These are phyloP conservation scores for Cytospora paraplurivora DNA, from an alignment of 2,329 filamentous ascomycete species.

Conservation along the genomic window DNA sequence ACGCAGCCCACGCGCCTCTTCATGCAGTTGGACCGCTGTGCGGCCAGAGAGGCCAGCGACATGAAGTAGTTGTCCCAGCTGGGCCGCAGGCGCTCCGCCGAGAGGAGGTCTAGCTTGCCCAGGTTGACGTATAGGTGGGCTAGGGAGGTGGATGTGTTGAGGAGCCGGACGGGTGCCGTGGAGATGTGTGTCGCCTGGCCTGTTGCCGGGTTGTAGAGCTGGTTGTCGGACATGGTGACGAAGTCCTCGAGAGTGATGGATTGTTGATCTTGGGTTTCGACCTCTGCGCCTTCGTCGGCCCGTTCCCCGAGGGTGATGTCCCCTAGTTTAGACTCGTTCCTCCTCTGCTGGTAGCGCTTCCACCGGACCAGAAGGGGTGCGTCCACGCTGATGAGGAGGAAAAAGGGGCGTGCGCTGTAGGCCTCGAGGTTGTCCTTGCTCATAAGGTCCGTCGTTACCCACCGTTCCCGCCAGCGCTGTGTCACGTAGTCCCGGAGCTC, in stretches of 20 bases:
- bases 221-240: slow-evolving; percentile 63
- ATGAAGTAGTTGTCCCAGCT: slow-evolving; percentile 99
- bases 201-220: slow-evolving; percentile 68
- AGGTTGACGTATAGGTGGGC: slow-evolving; percentile 73
- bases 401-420: slow-evolving; percentile 81
- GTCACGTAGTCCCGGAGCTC: slow-evolving; percentile 84
- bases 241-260: slow-evolving; percentile 55
- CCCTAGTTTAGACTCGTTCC: too few relatives aligned
- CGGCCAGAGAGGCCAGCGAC: slow-evolving; percentile 89
- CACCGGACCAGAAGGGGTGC: slow-evolving; percentile 84
- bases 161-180: slow-evolving; percentile 77
- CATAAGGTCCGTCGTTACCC: slow-evolving; percentile 83
- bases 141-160: slow-evolving; percentile 79
- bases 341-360: slow-evolving; percentile 65
- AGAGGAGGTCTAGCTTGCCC: slow-evolving; percentile 72
- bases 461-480: slow-evolving; percentile 77
- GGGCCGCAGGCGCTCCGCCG: slow-evolving; percentile 79
- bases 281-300: not conserved
- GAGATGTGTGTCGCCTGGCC: slow-evolving; percentile 78
- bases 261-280: slow-evolving; percentile 25
- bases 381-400: slow-evolving; percentile 88
- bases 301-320: not conserved
- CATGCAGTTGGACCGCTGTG: slow-evolving; percentile 95
- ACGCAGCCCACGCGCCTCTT: slow-evolving; percentile 95
- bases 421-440: slow-evolving; percentile 73